Evolutionary conservation across 768 basidiomycete species (phyloP), one percentile per base, ranked within the genome.

Genomic region (Tricholoma flavovirens): DNA sequence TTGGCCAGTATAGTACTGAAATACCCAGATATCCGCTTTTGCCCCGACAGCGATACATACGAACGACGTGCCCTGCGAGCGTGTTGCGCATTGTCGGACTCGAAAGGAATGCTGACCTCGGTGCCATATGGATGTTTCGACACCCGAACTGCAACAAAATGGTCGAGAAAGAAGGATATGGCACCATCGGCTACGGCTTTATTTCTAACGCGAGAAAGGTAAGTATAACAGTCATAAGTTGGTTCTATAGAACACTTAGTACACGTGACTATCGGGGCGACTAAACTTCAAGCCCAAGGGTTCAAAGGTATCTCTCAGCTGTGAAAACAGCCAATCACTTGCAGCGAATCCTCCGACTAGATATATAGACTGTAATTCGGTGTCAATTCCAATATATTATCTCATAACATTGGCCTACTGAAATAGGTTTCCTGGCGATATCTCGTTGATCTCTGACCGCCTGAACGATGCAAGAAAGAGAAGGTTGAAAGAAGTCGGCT

Each of bases 141-240:
- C 4, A 75, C 67, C 9, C 78, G 69, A 15, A 69, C 69, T 1
- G 63, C 66, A 19, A 78, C 77, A 24, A 64, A 68, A 53, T 75
- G 75, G 56, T 79, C 75, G 10, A 77, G 65, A 56, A 74, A 77
- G 57, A 72, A 79, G 0, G 71, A 71, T 9, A 77, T 56, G 11
- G 74, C 77, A 1, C 77, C 77, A 17, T 77, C 75, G 3, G 78
- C 72, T 11, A 79, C 77, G 0, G 77, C 78, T 54, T 77, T 78
- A 33, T 72, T 76, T 26, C 78, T 78, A 51, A 5, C 43, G 32
- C 21, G 38, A 33, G 12, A 43, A 21, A 42, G 11, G 15, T 11
- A 11, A 42, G 7, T 36, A 1, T 12, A 19, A 3, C 2, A n/a
- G 0, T 17, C 49, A 12, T 33, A 1, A 51, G 14, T 14, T 32